phyloP scores from a whole-genome alignment of 163 green algal genomes.

The Volvox carteri region DNA sequence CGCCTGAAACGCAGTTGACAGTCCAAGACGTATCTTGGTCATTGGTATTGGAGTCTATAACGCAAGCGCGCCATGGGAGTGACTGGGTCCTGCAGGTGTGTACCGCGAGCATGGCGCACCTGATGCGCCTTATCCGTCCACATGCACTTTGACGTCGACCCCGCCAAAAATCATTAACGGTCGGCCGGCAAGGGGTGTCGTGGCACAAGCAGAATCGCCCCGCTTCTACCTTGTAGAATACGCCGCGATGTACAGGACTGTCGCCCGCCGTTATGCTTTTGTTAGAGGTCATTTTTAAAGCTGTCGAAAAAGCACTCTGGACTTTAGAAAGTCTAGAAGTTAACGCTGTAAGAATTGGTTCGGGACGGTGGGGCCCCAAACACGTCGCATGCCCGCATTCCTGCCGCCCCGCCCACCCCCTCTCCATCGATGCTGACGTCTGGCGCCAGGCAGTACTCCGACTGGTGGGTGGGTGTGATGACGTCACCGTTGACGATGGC shows the following conservation, averaged over 20 bases:
- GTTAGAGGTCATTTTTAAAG: too few species aligned
- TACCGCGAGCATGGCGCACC: too few species aligned
- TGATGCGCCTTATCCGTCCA: too few species aligned
- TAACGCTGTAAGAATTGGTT: neutral
- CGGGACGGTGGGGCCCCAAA: neutral
- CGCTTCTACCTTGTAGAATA: too few species aligned
- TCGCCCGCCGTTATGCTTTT: neutral
- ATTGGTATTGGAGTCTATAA: slow-evolving; percentile 4
- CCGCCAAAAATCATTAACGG: too few species aligned
- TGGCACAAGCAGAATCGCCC: too few species aligned
- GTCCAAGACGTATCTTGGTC: neutral
- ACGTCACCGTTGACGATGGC: neutral
- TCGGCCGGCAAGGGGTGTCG: too few species aligned
- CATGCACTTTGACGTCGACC: too few species aligned
- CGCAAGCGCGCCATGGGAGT: neutral
- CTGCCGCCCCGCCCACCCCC: neutral
- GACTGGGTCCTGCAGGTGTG: slow-evolving; percentile 27
- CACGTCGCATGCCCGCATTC: too few species aligned
- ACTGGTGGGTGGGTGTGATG: neutral
- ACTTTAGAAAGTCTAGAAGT: too few species aligned
- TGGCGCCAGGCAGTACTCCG: neutral
- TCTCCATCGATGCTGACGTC: neutral
- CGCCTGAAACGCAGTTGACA: neutral
- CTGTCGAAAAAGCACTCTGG: too few species aligned
- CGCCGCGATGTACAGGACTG: too few species aligned